Evolutionary conservation across 2,329 filamentous ascomycete genomes (phyloP), one percentile per base, ranked within the genome.

Genomic region (Aspergillus vadensis): DNA sequence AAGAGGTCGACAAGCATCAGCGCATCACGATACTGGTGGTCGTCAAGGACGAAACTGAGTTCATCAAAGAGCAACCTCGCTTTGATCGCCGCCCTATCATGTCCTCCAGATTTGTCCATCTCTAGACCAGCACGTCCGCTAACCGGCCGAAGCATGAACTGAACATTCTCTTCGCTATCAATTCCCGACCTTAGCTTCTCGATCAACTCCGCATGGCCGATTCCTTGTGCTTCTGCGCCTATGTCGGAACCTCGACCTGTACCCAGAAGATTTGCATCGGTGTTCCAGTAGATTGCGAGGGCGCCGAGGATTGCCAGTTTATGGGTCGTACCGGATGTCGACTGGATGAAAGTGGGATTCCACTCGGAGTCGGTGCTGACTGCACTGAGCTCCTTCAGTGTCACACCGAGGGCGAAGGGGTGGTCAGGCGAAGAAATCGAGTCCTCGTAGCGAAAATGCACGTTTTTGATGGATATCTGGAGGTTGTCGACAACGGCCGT

Each of bases 401-500:
- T 99, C 62, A 99, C 75, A 52, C 96, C 95, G 5, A 96, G 85
- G 5, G 95, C 92, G 70, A 99, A 99, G 0, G 96, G 94, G 74
- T 99, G 95, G 0, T 92, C 93, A 0, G 94, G 93, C 9, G 93
- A 91, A 19, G 95, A 96, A 70, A 99, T 92, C 14, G 94, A 93
- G 78, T 99, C 95, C 78, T 99, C 95, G 77, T 99, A 99, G 69
- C 95, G 91, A 65, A 99, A 86, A 76, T 99, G 95, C 62, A 99
- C 97, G 74, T 98, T 99, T 82, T 97, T 98, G 77, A 99, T 88
- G 23, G 91, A 95, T 69, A 99, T 91, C 77, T 99, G 95, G 43
- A 99, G 83, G 72, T 99, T 99, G 82, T 99, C 95, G 72, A 98
- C 92, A 72, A 99, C 96, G 69, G 97, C 97, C 39, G 94, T 97